Evolutionary conservation across 2,329 filamentous ascomycete genomes (phyloP), one percentile per base, ranked within the genome.

Genomic region (Lecanosticta acicola): DNA sequence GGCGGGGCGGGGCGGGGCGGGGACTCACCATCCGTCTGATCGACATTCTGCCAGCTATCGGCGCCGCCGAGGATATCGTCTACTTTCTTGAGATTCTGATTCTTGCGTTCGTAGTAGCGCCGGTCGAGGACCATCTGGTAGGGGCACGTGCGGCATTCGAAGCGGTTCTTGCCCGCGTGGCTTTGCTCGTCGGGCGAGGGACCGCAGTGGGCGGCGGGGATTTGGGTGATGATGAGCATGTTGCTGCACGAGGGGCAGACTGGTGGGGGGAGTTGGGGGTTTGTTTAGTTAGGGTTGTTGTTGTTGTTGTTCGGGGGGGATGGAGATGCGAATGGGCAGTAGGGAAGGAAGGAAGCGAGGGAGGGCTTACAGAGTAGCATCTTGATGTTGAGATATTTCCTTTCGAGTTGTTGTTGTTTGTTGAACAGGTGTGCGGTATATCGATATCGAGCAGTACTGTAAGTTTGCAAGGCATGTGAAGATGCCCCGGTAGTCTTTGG

Each of bases 71-170:
- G 84, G 40, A 97, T 86, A 57, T 85, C 91, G 58, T 95, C 91
- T 57, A 84, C 83, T 64, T 94, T 87, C 69, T 93, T 91, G 65
- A 85, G 81, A 70, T 85, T 83, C 75, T 93, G 89, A 21, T 68
- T 66, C 56, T 85, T 84, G 58, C 87, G 85, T 62, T 94, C 89
- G 70, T 81, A 95, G 69, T 88, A 85, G 50, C 83, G 80, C 60
- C 83, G 79, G 56, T 83, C 82, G 61, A 97, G 83, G 47, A 85
- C 74, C 68, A 88, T 89, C 66, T 94, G 83, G 73, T 94, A 98
- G 3, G 93, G 91, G 60, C 93, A 98, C 47, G 89, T 94, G 48
- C 88, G 86, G 72, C 93, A 98, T 70, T 94, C 88, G 68, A 97
- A 88, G 47, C 89, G 84, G 73, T 96, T 96, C 37, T 70, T 66